phyloP scores from a whole-genome alignment of 305 asterid species.

The Fraxinus angustifolia region DNA sequence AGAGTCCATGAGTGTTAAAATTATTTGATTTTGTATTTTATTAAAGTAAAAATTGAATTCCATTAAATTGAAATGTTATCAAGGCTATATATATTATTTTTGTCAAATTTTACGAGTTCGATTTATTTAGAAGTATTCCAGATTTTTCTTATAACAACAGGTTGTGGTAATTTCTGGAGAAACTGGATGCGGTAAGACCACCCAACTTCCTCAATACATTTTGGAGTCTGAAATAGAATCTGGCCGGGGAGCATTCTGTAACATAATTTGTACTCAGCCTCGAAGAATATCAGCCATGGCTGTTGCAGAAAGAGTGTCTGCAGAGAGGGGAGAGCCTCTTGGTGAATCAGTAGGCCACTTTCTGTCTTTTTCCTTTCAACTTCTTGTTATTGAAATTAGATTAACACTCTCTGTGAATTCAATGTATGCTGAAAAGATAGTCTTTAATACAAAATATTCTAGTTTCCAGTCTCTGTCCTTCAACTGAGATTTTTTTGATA shows the following conservation, averaged over 20 bases:
- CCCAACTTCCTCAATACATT: slow-evolving; percentile 95
- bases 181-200: slow-evolving; percentile 99
- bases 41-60: slow-evolving; percentile 6
- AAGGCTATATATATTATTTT: neutral
- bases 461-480: slow-evolving; percentile 35
- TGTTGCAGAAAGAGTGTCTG: slow-evolving; percentile 92
- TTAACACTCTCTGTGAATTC: slow-evolving; percentile 1
- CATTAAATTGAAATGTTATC: neutral
- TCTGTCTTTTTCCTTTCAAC: slow-evolving; percentile 25
- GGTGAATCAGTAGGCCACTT: slow-evolving; percentile 81
- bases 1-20: neutral
- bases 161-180: slow-evolving; percentile 97
- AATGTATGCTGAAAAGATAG: slow-evolving; percentile 16
- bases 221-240: slow-evolving; percentile 95
- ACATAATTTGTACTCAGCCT: slow-evolving; percentile 96
- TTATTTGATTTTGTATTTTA: neutral
- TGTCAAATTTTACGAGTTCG: slow-evolving; percentile 7
- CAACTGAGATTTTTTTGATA: slow-evolving; percentile 43
- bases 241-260: slow-evolving; percentile 98
- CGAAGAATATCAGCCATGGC: slow-evolving; percentile 97
- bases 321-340: slow-evolving; percentile 98
- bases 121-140: slow-evolving; percentile 14
- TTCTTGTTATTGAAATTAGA: slow-evolving; percentile 5
- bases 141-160: slow-evolving; percentile 40
- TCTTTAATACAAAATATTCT: slow-evolving; percentile 27